phyloP scores from a whole-genome alignment of 139 green algal genomes.

The Tetradesmus obliquus region DNA sequence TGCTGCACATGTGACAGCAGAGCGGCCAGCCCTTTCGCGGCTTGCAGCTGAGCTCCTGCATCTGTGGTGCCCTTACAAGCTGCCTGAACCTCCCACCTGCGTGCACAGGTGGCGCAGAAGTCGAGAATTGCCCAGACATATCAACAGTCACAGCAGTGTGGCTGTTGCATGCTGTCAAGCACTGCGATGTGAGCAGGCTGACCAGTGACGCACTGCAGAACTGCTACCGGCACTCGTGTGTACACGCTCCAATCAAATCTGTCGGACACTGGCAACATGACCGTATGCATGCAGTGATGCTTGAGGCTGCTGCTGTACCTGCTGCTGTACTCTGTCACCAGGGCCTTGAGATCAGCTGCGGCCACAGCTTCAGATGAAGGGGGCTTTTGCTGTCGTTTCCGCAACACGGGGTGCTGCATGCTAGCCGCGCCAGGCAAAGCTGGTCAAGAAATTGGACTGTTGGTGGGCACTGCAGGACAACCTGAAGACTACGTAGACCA shows the following conservation, averaged over 20 bases:
- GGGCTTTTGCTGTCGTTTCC: not conserved
- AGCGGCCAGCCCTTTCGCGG: not conserved
- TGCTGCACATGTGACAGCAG: not conserved
- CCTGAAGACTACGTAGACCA: not conserved
- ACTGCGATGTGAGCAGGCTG: not conserved
- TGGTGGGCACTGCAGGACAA: not conserved
- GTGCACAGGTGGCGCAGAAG: not conserved
- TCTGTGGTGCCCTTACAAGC: constrained; percentile 21
- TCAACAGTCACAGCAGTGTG: not conserved
- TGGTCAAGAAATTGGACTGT: not conserved
- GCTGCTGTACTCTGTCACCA: constrained; percentile 1
- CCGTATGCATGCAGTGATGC: constrained; percentile 42
- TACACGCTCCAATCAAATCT: not conserved
- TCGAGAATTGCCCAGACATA: no score
- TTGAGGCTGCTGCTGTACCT: not conserved
- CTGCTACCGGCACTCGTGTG: not conserved
- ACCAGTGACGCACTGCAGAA: not conserved
- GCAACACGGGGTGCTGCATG: constrained; percentile 25
- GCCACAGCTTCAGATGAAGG: not conserved
- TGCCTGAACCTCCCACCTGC: constrained; percentile 27
- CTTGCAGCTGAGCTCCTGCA: constrained; percentile 15
- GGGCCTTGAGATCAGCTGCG: constrained; percentile 1
- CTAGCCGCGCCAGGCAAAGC: not conserved
- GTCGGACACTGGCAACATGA: constrained; percentile 23
- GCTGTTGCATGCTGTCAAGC: not conserved